phyloP scores from a whole-genome alignment of 208 protist genomes.

The Naegleria fowleri region DNA sequence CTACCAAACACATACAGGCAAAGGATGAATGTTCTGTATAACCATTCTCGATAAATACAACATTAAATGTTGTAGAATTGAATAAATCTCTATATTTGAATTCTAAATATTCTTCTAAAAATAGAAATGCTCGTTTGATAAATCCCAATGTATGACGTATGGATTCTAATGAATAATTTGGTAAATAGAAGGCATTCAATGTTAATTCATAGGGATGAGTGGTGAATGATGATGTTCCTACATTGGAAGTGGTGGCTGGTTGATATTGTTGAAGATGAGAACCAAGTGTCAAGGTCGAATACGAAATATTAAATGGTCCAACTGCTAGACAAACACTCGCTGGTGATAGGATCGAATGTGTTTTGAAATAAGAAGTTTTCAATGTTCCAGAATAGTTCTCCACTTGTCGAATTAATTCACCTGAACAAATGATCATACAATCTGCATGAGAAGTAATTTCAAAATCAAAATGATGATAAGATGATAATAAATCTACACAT shows the following conservation, averaged over 20 bases:
- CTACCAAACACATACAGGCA: not conserved
- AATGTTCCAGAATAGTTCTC: not conserved
- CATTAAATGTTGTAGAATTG: not conserved
- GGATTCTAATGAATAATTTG: not conserved
- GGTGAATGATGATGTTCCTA: too few species aligned
- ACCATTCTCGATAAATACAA: not conserved
- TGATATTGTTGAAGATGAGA: too few species aligned
- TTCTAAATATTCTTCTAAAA: constrained; percentile 14
- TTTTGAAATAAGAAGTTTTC: constrained; percentile 17
- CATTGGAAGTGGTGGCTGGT: too few species aligned
- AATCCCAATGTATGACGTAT: not conserved
- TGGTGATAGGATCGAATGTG: not conserved
- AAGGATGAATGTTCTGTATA: not conserved
- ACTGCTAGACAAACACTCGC: not conserved
- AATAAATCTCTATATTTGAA: not conserved
- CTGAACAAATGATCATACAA: not conserved
- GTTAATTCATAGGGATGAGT: not conserved
- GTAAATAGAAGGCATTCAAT: not conserved
- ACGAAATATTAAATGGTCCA: constrained; percentile 17
- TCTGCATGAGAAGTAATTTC: not conserved
- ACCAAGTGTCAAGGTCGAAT: not conserved
- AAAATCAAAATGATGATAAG: not conserved
- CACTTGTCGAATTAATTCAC: not conserved
- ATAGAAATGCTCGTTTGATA: not conserved
- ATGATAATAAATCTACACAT: not conserved